Evolutionary conservation across 805 yeast species (phyloP).

Genomic region (Ogataea saltuana): DNA sequence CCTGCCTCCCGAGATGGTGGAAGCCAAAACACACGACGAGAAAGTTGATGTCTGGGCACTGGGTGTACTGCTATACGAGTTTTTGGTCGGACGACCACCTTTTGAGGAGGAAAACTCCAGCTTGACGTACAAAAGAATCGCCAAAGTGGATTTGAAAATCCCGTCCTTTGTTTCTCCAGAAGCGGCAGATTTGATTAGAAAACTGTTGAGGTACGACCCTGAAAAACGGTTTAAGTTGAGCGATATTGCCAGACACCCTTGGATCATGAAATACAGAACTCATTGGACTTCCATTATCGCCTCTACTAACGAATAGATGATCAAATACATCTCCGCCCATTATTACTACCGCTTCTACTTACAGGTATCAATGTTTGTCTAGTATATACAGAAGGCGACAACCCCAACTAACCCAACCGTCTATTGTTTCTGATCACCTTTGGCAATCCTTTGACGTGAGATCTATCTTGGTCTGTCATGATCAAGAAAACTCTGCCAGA

Average conservation of each 20-base stretch:
- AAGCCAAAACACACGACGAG: conserved; percentile 72
- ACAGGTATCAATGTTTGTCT: background rate
- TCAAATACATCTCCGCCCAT: background rate
- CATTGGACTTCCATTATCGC: conserved; percentile 48
- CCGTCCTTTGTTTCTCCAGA: conserved; percentile 71
- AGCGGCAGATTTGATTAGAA: conserved; percentile 72
- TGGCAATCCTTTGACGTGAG: conserved; percentile 83
- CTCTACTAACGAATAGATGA: conserved; percentile 8
- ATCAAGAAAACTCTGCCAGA: conserved; percentile 85
- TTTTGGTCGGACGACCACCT: conserved; percentile 87
- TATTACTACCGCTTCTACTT: too few relatives aligned
- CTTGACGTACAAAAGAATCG: conserved; percentile 78
- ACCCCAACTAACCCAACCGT: conserved; percentile 33
- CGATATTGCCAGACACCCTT: conserved; percentile 74
- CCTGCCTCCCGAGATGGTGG: conserved; percentile 94
- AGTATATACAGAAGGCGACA: conserved; percentile 6
- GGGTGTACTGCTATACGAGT: conserved; percentile 83
- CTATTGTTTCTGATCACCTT: conserved; percentile 58
- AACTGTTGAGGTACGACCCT: conserved; percentile 69
- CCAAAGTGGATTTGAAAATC: conserved; percentile 69
- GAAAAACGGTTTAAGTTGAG: conserved; percentile 58
- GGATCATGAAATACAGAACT: conserved; percentile 70
- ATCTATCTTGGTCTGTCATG: conserved; percentile 63
- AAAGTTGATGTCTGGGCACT: conserved; percentile 91
- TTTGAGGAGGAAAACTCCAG: conserved; percentile 81